Conservation (phyloP, 164 flowering plant species). For the Umbellularia californica region DNA sequence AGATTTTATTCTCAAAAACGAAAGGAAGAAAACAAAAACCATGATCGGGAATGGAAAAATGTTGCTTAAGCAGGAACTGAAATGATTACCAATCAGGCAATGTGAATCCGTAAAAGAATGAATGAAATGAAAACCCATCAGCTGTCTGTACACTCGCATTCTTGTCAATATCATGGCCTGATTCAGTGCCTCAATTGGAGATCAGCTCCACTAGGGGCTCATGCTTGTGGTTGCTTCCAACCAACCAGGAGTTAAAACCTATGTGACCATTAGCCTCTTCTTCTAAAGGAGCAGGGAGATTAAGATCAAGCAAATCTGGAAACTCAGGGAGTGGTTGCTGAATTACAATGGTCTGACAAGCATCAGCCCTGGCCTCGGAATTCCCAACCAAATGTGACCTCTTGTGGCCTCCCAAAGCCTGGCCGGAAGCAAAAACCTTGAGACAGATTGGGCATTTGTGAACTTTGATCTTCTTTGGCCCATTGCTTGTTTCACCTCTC, state of each 20-base stretch:
- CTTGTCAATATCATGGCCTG: conserved; percentile 2
- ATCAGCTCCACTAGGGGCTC: conserved; percentile 24
- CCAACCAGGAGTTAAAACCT: conserved; percentile 29
- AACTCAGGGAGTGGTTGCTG: conserved; percentile 24
- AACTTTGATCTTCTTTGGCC: conserved; percentile 32
- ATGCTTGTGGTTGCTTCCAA: conserved; percentile 21
- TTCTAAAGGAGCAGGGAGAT: conserved; percentile 57
- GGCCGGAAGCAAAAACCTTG: conserved; percentile 57
- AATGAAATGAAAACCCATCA: conserved; percentile 23
- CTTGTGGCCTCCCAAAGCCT: conserved; percentile 75
- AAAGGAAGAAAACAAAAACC: background rate
- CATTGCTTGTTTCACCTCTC: conserved; percentile 17
- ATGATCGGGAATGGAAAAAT: background rate
- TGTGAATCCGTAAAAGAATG: conserved; percentile 18
- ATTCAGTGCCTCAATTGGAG: conserved; percentile 12
- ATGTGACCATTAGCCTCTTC: conserved; percentile 29
- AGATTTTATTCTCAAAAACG: conserved; percentile 9
- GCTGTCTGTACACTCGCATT: conserved; percentile 35
- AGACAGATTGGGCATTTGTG: conserved; percentile 58
- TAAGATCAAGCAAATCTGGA: conserved; percentile 49
- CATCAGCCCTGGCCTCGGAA: conserved; percentile 15
- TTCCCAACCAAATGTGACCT: conserved; percentile 51
- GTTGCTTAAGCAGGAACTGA: conserved; percentile 3
- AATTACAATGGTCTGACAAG: conserved; percentile 20
- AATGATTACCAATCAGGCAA: conserved; percentile 6